Base-by-base conservation (phyloP, 352 stramenopile genomes). In the Phytophthora cactorum region DNA sequence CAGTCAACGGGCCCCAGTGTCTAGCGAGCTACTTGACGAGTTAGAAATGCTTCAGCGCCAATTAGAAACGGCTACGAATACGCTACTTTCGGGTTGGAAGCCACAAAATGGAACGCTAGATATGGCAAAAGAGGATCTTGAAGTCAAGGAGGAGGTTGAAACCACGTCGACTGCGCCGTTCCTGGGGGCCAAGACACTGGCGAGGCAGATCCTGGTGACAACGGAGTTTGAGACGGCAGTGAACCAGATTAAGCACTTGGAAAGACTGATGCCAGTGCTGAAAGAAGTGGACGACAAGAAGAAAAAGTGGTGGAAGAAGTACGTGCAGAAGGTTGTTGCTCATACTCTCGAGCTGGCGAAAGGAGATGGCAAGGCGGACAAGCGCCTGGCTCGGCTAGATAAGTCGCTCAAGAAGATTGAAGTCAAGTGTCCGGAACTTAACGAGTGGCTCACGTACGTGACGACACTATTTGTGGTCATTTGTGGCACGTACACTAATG, bases 1-100 rank as follows among this genome's bases (percentile, higher is more conserved):
- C n/a, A 66, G 44, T 58, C 52, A 68, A 49, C 43, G 29, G 14
- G 54, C 70, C 0, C 22, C 54, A 0, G 70, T 85, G 15, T 59
- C 64, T 5, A 64, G n/a, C 22, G 52, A 65, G 63, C 38, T 78
- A 25, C 62, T 92, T 25, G 11, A 25, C 0, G 62, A 79, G 32
- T 64, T 92, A 66, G 66, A 75, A 52, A 53, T 52, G 34, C 64
- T 90, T 0, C 65, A 75, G 2, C 5, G 14, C 5, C 49, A 53
- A 32, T 61, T 81, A 55, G 53, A 74, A 54, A 47, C 9, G 22
- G 38, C 68, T 56, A 59, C 38, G 45, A 60, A 47, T 43, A 49
- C 36, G 47, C 9, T 75, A 43, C 60, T 29, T 54, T 49, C 22
- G 28, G 46, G 51, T 59, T n/a, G 11, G 1, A 27, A 34, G 28